These are phyloP conservation scores for Lactarius sp. DNA, from an alignment of 768 basidiomycete species.

Conservation along the genomic window DNA sequence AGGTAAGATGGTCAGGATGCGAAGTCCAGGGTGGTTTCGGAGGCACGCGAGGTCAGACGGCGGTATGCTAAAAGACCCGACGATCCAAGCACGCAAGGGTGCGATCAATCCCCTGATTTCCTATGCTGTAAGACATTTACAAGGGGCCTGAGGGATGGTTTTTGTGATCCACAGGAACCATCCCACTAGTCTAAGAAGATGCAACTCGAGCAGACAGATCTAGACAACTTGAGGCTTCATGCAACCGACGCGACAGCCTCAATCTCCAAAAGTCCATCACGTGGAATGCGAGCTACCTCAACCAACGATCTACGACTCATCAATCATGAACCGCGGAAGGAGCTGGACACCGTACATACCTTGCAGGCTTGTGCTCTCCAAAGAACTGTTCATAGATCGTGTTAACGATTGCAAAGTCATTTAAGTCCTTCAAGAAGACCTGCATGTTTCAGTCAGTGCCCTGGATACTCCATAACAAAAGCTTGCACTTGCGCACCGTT, in stretches of 20 bases:
- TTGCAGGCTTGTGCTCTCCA: conserved; percentile 86
- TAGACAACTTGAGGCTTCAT: neutral
- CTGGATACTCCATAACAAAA: neutral
- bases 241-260: conserved; percentile 69
- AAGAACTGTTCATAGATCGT: conserved; percentile 79
- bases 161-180: neutral
- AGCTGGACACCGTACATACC: conserved; percentile 32
- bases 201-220: neutral
- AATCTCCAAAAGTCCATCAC: conserved; percentile 88
- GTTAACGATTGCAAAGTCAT: conserved; percentile 84
- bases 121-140: too few species aligned
- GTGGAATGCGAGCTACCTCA: conserved; percentile 84
- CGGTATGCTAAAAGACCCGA: neutral
- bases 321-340: neutral
- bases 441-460: conserved; percentile 30
- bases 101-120: too few species aligned
- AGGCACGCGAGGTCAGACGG: neutral
- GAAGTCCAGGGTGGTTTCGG: neutral
- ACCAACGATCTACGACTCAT: conserved; percentile 53
- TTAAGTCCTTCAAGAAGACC: conserved; percentile 92
- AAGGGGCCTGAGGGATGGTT: neutral
- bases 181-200: too few species aligned
- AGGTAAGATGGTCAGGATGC: too few species aligned
- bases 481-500: conserved; percentile 53
- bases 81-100: too few species aligned